phyloP scores from a whole-genome alignment of 495 filamentous ascomycete species.

The Gamarada debralockiae region DNA sequence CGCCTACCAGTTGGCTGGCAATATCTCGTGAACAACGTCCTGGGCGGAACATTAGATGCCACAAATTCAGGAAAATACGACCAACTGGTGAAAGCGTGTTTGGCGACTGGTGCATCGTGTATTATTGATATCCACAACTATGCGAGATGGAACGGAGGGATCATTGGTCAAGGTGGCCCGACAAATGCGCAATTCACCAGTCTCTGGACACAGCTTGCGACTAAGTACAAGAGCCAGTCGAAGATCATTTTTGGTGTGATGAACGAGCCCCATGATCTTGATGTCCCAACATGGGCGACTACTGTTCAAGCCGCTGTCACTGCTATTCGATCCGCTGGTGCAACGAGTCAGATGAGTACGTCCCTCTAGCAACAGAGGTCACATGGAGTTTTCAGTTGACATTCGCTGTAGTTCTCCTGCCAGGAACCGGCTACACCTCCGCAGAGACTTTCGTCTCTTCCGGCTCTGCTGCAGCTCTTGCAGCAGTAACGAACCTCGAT shows the following conservation, averaged over 20 bases:
- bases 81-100: conserved; percentile 52
- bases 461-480: conserved; percentile 45
- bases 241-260: conserved; percentile 58
- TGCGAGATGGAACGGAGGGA: conserved; percentile 53
- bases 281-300: conserved; percentile 36
- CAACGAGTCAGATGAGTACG: conserved; percentile 50
- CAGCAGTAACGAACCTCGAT: conserved; percentile 51
- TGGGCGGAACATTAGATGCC: conserved; percentile 44
- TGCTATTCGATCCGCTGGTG: conserved; percentile 55
- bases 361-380: conserved; percentile 35
- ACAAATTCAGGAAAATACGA: conserved; percentile 51
- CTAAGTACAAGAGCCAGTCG: conserved; percentile 42
- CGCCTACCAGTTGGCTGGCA: conserved; percentile 51
- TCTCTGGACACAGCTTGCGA: conserved; percentile 55
- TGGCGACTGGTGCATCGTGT: conserved; percentile 50
- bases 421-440: conserved; percentile 44
- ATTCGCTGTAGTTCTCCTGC: conserved; percentile 17
- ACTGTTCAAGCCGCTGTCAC: conserved; percentile 54
- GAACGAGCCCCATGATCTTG: conserved; percentile 47
- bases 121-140: conserved; percentile 45
- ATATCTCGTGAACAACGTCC: conserved; percentile 45
- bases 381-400: neutral
- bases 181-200: conserved; percentile 50
- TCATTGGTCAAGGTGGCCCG: conserved; percentile 57
- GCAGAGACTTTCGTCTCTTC: conserved; percentile 39